Evolutionary conservation across 768 basidiomycete genomes (phyloP).

Genomic region (Suillus luteus): DNA sequence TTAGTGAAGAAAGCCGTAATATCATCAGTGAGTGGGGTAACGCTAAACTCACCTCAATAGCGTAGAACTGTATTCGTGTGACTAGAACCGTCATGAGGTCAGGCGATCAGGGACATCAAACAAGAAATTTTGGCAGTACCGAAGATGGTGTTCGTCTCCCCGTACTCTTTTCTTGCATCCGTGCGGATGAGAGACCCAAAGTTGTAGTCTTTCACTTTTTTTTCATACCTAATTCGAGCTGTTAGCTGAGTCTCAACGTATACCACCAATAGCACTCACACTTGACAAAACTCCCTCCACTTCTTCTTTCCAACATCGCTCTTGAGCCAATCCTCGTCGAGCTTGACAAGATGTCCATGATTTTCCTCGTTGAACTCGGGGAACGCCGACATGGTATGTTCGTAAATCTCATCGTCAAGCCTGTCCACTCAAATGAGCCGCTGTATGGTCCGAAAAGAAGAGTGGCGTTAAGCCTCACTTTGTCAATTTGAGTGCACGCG

Average conservation of each 20-base stretch:
- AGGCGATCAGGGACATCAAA: slow-evolving; percentile 15
- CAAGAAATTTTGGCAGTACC: slow-evolving; percentile 44
- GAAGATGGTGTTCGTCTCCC: slow-evolving; percentile 91
- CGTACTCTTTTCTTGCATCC: slow-evolving; percentile 79
- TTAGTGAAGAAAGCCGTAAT: slow-evolving; percentile 2
- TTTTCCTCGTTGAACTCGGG: slow-evolving; percentile 68
- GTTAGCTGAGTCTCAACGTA: not conserved
- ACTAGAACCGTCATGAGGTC: slow-evolving; percentile 18
- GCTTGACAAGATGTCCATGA: slow-evolving; percentile 48
- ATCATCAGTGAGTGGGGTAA: slow-evolving; percentile 14
- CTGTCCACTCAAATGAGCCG: slow-evolving; percentile 39
- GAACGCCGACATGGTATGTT: slow-evolving; percentile 73
- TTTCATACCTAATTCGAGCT: slow-evolving; percentile 69
- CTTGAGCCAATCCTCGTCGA: slow-evolving; percentile 96
- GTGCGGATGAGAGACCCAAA: slow-evolving; percentile 93
- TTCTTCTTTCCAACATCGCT: slow-evolving; percentile 80
- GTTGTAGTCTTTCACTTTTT: slow-evolving; percentile 91
- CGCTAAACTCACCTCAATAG: slow-evolving; percentile 66
- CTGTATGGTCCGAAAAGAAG: slow-evolving; percentile 17
- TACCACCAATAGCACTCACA: not conserved
- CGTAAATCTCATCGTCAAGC: slow-evolving; percentile 89
- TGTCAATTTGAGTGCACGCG: slow-evolving; percentile 77
- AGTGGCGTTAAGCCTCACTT: slow-evolving; percentile 50
- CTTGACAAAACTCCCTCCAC: slow-evolving; percentile 61
- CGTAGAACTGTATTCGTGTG: slow-evolving; percentile 71